Percentiles rank a stretch among this genome's conserved stretches.
Conservation (phyloP, 768 basidiomycete species). For the Trametes cingulata region DNA sequence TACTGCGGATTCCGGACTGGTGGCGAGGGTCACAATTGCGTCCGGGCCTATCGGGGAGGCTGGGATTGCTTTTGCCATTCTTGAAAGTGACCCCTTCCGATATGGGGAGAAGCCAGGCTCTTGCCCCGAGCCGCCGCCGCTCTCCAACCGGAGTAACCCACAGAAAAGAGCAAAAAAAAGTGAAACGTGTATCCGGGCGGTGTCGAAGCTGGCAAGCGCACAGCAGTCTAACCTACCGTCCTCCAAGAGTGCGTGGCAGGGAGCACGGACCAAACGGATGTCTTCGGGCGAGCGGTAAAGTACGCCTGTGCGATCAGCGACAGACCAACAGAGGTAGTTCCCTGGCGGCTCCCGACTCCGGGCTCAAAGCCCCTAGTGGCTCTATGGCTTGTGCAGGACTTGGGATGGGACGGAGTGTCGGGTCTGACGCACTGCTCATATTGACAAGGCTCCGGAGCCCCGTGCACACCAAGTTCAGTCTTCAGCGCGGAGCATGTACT, state of each 20-base stretch:
- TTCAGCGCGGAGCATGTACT: too few relatives aligned
- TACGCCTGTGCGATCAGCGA: not conserved
- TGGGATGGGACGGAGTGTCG: too few relatives aligned
- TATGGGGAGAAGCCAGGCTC: not conserved
- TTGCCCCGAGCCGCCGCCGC: too few relatives aligned
- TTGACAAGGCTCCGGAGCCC: too few relatives aligned
- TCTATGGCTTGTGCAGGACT: too few relatives aligned
- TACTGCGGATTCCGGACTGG: not conserved
- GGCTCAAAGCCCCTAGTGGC: not conserved
- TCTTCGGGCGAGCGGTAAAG: not conserved
- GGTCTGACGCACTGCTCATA: too few relatives aligned
- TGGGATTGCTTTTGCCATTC: not conserved
- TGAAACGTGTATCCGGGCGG: not conserved
- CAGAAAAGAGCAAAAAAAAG: not conserved
- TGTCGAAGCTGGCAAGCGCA: not conserved
- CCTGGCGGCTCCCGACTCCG: too few relatives aligned
- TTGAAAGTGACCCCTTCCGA: not conserved
- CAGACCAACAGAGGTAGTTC: not conserved
- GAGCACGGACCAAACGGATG: not conserved
- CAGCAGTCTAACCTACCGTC: not conserved
- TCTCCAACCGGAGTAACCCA: not conserved
- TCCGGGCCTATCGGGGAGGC: slow-evolving; percentile 1
- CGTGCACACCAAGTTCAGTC: too few relatives aligned
- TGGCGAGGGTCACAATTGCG: not conserved
- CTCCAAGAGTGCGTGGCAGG: not conserved